Conservation (phyloP, 768 basidiomycete species). For the Pleurotus giganteus region DNA sequence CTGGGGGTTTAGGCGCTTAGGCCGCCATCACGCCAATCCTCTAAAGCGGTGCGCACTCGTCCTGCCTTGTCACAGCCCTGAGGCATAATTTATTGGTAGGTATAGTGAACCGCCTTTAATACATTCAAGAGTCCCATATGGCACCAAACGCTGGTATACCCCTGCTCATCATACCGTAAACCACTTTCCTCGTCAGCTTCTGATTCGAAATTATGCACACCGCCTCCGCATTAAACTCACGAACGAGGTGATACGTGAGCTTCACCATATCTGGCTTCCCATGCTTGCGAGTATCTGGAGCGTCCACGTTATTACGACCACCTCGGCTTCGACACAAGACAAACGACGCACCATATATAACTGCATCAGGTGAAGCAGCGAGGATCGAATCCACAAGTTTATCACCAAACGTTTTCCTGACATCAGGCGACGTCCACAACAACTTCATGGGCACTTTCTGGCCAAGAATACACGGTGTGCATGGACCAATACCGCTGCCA, state of each 20-base stretch:
- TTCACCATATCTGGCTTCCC: conserved; percentile 40
- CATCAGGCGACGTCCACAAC: conserved; percentile 41
- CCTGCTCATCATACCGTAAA: conserved; percentile 38
- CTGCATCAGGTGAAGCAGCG: conserved; percentile 35
- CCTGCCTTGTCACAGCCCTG: too few species aligned
- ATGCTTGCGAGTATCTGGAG: conserved; percentile 33
- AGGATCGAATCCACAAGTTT: conserved; percentile 37
- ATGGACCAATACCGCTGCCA: conserved; percentile 52
- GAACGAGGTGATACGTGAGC: conserved; percentile 34
- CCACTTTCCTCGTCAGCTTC: conserved; percentile 36
- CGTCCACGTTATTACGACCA: neutral
- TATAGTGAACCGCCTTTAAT: too few species aligned
- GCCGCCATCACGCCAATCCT: too few species aligned
- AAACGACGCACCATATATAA: conserved; percentile 26
- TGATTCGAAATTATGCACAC: conserved; percentile 41
- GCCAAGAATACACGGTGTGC: conserved; percentile 33
- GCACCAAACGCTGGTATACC: conserved; percentile 40
- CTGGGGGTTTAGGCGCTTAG: too few species aligned
- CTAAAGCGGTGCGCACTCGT: too few species aligned
- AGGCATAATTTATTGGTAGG: too few species aligned
- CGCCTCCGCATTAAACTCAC: conserved; percentile 36
- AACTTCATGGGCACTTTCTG: conserved; percentile 34
- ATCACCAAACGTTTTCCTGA: conserved; percentile 38
- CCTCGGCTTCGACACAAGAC: neutral
- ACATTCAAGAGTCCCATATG: conserved; percentile 36